Base-by-base conservation (phyloP, 768 basidiomycete genomes). In the Boletus insuetus region DNA sequence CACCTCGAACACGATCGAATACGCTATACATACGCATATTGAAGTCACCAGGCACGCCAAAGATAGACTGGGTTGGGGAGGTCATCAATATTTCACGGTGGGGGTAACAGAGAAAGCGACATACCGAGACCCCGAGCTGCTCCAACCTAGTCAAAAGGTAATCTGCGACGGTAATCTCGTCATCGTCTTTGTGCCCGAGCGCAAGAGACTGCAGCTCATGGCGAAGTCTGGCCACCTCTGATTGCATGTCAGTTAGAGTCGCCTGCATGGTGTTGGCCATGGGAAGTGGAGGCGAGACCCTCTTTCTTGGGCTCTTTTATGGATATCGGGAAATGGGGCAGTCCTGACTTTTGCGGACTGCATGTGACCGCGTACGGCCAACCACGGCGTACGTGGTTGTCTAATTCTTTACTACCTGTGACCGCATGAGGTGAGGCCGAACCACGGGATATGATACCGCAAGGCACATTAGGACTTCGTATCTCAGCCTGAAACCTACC, bases 11-110 rank as follows among this genome's bases (percentile, higher is more conserved):
- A 17, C 14, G n/a, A 46, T 20, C 1, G 2, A 31, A 55, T 17
- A 1, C 16, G 38, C 1, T 13, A 55, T 12, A 65, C 73, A 11
- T 60, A 75, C 76, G 86, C 43, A 92, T 80, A 67, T 91, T 91
- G 60, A 91, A 92, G 69, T 93, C 90, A 20, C 91, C 91, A 1
- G 91, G 91, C 0, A 93, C 80, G 13, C 91, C 91, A 53, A 94
- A 93, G 75, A 93, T 80, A 43, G 82, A 79, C 89, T 93, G 54
- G 10, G 54, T 20, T 40, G 44, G 52, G 8, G 48, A 14, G 8
- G 3, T 13, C 26, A 29, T 55, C 34, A 48, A 6, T 11, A 11
- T 17, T 13, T 5, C 34, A 13, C 2, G 24, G 35, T 3, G n/a
- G 9, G 9, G n/a, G 38, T 17, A 7, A 9, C 34, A 5, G 13